A percentile compares a stretch with the other conserved stretches of the same genome.
These are phyloP conservation scores for Mycena citricolor DNA, from an alignment of 1,284 basidiomycete genomes.

Conservation along the genomic window DNA sequence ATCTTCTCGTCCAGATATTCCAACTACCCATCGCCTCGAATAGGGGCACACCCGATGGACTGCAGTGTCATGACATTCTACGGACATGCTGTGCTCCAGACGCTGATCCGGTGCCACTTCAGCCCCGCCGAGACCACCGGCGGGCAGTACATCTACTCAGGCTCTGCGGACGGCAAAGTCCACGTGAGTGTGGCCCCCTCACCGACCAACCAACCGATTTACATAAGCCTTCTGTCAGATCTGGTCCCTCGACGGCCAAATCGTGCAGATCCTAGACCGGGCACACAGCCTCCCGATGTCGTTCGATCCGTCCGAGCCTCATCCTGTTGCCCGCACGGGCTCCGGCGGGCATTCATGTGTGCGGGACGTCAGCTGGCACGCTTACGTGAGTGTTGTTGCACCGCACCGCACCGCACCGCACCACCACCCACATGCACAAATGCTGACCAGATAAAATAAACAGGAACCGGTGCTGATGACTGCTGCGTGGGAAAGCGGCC, in stretches of 20 bases:
- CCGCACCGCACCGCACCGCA: background rate
- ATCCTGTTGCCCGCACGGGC: slow-evolving; percentile 33
- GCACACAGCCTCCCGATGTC: slow-evolving; percentile 72
- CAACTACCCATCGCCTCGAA: slow-evolving; percentile 64
- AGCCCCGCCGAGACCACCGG: slow-evolving; percentile 91
- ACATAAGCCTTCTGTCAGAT: slow-evolving; percentile 65
- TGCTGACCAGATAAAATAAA: slow-evolving; percentile 18
- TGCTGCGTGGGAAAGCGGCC: slow-evolving; percentile 79
- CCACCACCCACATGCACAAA: slow-evolving; percentile 4
- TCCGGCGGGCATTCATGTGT: slow-evolving; percentile 56
- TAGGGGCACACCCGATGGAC: slow-evolving; percentile 71
- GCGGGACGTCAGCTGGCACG: slow-evolving; percentile 92
- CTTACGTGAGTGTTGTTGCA: slow-evolving; percentile 44
- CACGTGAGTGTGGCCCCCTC: slow-evolving; percentile 55
- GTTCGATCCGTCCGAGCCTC: slow-evolving; percentile 62
- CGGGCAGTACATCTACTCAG: slow-evolving; percentile 91
- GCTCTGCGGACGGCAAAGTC: slow-evolving; percentile 79
- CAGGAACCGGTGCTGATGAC: slow-evolving; percentile 90
- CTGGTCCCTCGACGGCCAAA: slow-evolving; percentile 89
- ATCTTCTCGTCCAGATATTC: slow-evolving; percentile 76
- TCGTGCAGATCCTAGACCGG: slow-evolving; percentile 85
- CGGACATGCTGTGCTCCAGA: slow-evolving; percentile 90
- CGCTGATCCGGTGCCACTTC: slow-evolving; percentile 95
- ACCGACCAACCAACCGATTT: background rate
- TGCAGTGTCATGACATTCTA: slow-evolving; percentile 95